These are phyloP conservation scores for Rhodotorula diobovata DNA, from an alignment of 768 basidiomycete species.

Conservation along the genomic window DNA sequence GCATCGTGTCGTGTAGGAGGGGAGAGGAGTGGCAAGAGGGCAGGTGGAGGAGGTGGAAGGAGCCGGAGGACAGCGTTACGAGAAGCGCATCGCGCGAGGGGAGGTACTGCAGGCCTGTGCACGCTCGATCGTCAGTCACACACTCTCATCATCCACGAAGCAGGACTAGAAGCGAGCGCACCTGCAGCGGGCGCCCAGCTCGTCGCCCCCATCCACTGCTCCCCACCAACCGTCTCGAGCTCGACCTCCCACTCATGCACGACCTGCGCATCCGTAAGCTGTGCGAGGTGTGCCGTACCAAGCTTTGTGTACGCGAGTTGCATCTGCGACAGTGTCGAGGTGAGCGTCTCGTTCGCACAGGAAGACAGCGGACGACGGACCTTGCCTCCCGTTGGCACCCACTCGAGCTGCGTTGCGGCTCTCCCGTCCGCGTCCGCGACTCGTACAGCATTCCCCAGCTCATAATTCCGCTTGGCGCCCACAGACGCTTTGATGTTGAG, in stretches of 20 bases:
- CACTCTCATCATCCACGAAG: not conserved
- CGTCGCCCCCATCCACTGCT: constrained; percentile 15
- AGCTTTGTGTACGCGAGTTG: constrained; percentile 25
- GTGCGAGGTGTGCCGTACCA: constrained; percentile 11
- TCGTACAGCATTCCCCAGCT: not conserved
- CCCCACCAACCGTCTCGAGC: not conserved
- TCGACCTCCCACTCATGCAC: constrained; percentile 1
- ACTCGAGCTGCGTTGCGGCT: constrained; percentile 16
- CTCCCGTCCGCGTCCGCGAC: constrained; percentile 8
- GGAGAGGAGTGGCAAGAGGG: not conserved
- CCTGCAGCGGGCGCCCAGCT: constrained; percentile 19
- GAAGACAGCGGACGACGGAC: not conserved
- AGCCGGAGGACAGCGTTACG: constrained; percentile 8
- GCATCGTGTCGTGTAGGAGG: not conserved
- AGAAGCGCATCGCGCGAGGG: not conserved
- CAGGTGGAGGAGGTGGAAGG: constrained; percentile 9
- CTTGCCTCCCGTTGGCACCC: not conserved
- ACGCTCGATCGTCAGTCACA: not conserved
- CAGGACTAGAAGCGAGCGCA: not conserved
- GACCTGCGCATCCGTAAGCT: not conserved
- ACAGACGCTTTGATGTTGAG: not conserved
- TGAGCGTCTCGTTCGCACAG: not conserved
- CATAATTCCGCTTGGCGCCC: too few species aligned
- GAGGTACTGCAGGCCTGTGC: constrained; percentile 8
- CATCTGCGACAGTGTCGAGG: not conserved